Conservation (phyloP, 192 early-diverging fungal species). For the Backusella tuberculispora region DNA sequence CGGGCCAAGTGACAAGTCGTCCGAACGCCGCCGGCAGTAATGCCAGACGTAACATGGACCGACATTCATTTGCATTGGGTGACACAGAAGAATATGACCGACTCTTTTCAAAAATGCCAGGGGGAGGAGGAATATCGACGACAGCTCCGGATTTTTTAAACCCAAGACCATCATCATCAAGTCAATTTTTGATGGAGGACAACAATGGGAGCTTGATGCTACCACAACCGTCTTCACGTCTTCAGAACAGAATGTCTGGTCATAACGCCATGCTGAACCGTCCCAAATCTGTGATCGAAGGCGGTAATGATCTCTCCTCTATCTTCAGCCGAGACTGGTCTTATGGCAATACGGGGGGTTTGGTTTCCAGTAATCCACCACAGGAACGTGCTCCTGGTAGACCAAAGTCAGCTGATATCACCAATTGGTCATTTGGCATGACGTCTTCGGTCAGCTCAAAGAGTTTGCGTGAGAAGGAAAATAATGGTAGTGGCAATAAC, state of each 20-base stretch:
- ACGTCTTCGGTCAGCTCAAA: conserved; percentile 14
- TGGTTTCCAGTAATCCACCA: background rate
- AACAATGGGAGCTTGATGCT: background rate
- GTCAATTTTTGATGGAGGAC: background rate
- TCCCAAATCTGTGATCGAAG: conserved; percentile 41
- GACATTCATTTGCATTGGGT: conserved; percentile 41
- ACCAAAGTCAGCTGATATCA: conserved; percentile 46
- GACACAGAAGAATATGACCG: conserved; percentile 38
- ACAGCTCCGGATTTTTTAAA: conserved; percentile 4
- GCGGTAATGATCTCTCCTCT: conserved; percentile 15
- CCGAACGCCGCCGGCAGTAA: background rate
- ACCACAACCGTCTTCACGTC: background rate
- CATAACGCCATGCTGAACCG: background rate
- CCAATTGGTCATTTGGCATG: conserved; percentile 39
- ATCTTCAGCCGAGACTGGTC: conserved; percentile 35
- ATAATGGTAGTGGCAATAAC: background rate
- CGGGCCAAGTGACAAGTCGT: conserved; percentile 5
- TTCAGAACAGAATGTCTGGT: background rate
- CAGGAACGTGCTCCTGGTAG: conserved; percentile 23
- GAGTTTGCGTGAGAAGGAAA: background rate
- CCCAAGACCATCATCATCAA: background rate
- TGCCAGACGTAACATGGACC: conserved; percentile 23
- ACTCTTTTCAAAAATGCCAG: conserved; percentile 5
- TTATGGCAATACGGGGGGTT: background rate
- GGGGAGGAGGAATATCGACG: background rate